Conservation (phyloP, 345 rosid species). For the Angophora floribunda region DNA sequence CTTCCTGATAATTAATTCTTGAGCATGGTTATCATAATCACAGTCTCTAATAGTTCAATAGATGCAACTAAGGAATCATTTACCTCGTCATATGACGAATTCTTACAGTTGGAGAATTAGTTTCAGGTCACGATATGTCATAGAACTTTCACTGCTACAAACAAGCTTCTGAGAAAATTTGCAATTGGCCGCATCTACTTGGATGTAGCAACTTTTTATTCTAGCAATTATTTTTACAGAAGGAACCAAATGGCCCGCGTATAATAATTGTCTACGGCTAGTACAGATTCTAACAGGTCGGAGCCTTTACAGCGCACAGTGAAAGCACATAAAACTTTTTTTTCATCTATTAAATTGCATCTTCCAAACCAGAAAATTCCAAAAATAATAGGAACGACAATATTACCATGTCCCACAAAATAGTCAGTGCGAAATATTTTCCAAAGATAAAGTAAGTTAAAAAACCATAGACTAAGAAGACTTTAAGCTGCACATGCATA, state of each 20-base stretch:
- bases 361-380: constrained; percentile 54
- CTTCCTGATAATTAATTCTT: neutral
- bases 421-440: neutral
- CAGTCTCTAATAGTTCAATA: neutral
- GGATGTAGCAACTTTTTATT: neutral
- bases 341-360: neutral
- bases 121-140: neutral
- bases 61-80: neutral
- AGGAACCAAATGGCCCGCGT: neutral
- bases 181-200: neutral
- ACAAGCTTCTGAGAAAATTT: neutral
- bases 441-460: neutral
- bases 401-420: neutral
- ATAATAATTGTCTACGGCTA: neutral
- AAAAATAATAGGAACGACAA: constrained; percentile 19
- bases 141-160: neutral
- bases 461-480: neutral
- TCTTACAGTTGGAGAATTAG: neutral
- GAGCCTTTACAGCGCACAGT: neutral
- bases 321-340: neutral
- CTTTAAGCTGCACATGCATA: neutral
- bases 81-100: neutral
- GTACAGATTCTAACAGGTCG: neutral
- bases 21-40: neutral
- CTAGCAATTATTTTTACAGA: neutral